Evolutionary conservation across 2,329 filamentous ascomycete species (phyloP).

Genomic region (Drechmeria coniospora): DNA sequence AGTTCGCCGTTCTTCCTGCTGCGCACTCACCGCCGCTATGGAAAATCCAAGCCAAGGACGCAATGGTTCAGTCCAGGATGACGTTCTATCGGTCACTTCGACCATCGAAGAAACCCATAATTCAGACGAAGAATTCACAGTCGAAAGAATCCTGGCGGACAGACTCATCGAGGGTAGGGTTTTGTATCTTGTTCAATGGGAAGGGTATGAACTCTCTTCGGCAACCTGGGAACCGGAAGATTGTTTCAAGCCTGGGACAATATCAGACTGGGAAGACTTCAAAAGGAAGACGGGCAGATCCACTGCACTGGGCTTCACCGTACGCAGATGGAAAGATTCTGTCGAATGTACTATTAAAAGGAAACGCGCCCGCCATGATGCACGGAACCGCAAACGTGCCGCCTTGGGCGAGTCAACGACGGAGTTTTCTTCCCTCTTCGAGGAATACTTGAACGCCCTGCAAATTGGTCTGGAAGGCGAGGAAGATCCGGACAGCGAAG

Average conservation of each 20-base stretch:
- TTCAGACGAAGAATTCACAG: slow-evolving; percentile 29
- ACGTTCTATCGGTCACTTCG: slow-evolving; percentile 17
- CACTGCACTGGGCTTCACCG: slow-evolving; percentile 19
- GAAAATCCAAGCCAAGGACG: not conserved
- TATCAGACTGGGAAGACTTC: slow-evolving; percentile 26
- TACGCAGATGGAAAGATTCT: slow-evolving; percentile 22
- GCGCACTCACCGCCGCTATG: too few species aligned
- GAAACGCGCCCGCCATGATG: slow-evolving; percentile 22
- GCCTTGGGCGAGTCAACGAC: slow-evolving; percentile 18
- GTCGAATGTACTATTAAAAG: slow-evolving; percentile 9
- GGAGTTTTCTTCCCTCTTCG: slow-evolving; percentile 2
- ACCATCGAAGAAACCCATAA: slow-evolving; percentile 17
- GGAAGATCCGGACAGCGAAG: not conserved
- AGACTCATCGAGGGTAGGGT: slow-evolving; percentile 11
- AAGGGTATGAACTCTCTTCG: slow-evolving; percentile 17
- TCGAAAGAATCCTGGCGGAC: slow-evolving; percentile 37
- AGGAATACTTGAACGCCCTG: slow-evolving; percentile 2
- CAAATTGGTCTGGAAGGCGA: slow-evolving; percentile 2
- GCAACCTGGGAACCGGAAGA: slow-evolving; percentile 35
- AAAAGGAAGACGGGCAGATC: slow-evolving; percentile 21
- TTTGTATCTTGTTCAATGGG: slow-evolving; percentile 23
- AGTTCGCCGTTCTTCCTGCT: too few species aligned
- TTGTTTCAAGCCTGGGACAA: slow-evolving; percentile 23
- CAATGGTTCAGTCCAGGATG: slow-evolving; percentile 4
- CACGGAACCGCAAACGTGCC: slow-evolving; percentile 27